phyloP scores from a whole-genome alignment of 768 basidiomycete species.

The Tephrocybe rancida region DNA sequence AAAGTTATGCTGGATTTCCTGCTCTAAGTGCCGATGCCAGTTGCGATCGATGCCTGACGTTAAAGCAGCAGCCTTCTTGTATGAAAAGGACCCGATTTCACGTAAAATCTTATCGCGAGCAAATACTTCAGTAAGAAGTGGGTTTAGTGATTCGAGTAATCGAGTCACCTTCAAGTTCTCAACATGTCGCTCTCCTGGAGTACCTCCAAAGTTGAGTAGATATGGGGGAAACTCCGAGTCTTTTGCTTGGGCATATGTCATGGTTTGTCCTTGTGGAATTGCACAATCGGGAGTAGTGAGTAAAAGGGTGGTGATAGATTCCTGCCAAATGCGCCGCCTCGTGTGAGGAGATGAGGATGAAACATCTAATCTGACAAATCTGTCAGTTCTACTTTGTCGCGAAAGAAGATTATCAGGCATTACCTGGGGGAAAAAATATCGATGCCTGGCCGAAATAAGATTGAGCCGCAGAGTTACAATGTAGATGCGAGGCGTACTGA shows the following conservation, averaged over 20 bases:
- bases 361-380: slow-evolving; percentile 51
- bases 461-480: neutral
- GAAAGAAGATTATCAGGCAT: slow-evolving; percentile 6
- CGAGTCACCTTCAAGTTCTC: slow-evolving; percentile 73
- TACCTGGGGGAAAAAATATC: slow-evolving; percentile 82
- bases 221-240: slow-evolving; percentile 69
- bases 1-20: slow-evolving; percentile 55
- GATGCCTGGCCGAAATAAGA: slow-evolving; percentile 47
- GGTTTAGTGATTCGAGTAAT: neutral
- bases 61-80: slow-evolving; percentile 52
- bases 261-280: slow-evolving; percentile 59
- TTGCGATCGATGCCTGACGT: slow-evolving; percentile 47
- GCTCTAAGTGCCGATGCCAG: slow-evolving; percentile 49
- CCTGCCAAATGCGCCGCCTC: slow-evolving; percentile 79
- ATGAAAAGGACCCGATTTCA: slow-evolving; percentile 62
- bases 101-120: slow-evolving; percentile 54
- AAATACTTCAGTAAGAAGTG: neutral
- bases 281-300: slow-evolving; percentile 59
- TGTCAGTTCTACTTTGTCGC: neutral
- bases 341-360: slow-evolving; percentile 60
- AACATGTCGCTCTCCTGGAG: slow-evolving; percentile 69
- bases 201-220: slow-evolving; percentile 62
- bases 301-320: slow-evolving; percentile 67
- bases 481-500: slow-evolving; percentile 51
- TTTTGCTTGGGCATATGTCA: slow-evolving; percentile 60